Base-by-base conservation (phyloP, 106 monocot genomes). In the Iris macrosiphon region DNA sequence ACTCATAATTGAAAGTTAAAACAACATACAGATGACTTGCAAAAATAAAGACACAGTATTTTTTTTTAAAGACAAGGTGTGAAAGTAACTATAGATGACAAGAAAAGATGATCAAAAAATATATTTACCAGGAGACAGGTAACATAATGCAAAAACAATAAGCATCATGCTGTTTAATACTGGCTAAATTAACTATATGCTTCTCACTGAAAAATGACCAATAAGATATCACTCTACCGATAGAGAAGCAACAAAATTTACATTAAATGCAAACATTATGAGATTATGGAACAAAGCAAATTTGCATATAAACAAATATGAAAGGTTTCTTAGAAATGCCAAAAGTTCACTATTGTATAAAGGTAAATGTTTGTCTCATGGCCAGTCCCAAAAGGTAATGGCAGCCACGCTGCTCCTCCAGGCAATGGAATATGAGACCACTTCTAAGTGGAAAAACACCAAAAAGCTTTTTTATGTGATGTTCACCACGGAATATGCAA, bases 391-490 rank as follows among this genome's bases (percentile, higher is more conserved):
- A 44, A 26, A 61, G 41, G 25, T 61, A 52, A 70, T 27, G 13
- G 37, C 40, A 29, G 70, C 52, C 0, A 70, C 15, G 45, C 62
- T 41, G 30, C 70, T 70, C 32, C 69, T 32, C 31, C 10, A 45
- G 54, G 61, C 33, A 6, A 62, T 70, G 70, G 54, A 62, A 70
- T 70, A 70, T 61, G 53, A 61, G 70, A 62, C 70, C 60, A 7
- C 23, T 24, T 19, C 30, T 0, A 22, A 50, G 52, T 35, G 62
- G 62, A 54, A 55, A 29, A 38, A 35, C 44, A 27, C 14, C 13
- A 4, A 17, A 34, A 54, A 45, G 40, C 55, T 62, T 55, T n/a
- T 2, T 0, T 62, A 28, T 62, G 27, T 55, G 70, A 70, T 28
- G 54, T 62, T 70, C 55, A 55, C 54, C 20, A 7, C 1, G 35